A percentile compares a stretch with the other conserved stretches of the same genome.
phyloP scores from a whole-genome alignment of 2,329 filamentous ascomycete genomes.

The Fusarium sp. region DNA sequence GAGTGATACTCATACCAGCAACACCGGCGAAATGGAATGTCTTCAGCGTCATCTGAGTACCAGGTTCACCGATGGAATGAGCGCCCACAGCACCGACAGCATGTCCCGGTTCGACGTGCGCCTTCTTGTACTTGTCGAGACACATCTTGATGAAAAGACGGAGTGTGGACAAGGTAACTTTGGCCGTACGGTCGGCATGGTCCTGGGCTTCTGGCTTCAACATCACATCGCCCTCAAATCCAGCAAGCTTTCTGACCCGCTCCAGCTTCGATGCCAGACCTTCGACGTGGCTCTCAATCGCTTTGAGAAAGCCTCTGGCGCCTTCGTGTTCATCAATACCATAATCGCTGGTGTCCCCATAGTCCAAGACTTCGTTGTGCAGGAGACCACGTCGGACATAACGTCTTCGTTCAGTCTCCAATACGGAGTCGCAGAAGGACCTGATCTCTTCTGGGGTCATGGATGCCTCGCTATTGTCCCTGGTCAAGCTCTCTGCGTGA shows the following conservation, averaged over 20 bases:
- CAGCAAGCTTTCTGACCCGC: conserved; percentile 59
- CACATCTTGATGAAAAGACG: conserved; percentile 80
- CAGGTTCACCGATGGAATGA: conserved; percentile 97
- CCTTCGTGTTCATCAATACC: conserved; percentile 82
- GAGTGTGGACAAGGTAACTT: conserved; percentile 79
- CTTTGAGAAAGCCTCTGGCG: conserved; percentile 79
- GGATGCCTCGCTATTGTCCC: conserved; percentile 76
- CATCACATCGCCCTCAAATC: conserved; percentile 52
- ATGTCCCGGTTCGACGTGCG: conserved; percentile 91
- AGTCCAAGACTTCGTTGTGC: conserved; percentile 68
- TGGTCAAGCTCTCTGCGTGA: conserved; percentile 78
- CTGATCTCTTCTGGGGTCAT: conserved; percentile 78
- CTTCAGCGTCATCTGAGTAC: conserved; percentile 98
- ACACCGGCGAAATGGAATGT: conserved; percentile 99
- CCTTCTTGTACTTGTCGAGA: conserved; percentile 87
- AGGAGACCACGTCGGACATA: conserved; percentile 68
- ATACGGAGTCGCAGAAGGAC: conserved; percentile 69
- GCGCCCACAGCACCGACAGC: conserved; percentile 96
- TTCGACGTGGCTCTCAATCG: conserved; percentile 75
- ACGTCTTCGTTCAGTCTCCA: conserved; percentile 72
- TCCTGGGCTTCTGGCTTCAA: conserved; percentile 45
- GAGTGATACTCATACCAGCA: conserved; percentile 98
- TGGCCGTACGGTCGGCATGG: conserved; percentile 75
- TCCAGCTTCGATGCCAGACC: conserved; percentile 68
- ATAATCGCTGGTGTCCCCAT: conserved; percentile 72